Evolutionary conservation across 805 yeast species (phyloP), one percentile per base, ranked within the genome.

Genomic region (Yarrowia keelungensis): DNA sequence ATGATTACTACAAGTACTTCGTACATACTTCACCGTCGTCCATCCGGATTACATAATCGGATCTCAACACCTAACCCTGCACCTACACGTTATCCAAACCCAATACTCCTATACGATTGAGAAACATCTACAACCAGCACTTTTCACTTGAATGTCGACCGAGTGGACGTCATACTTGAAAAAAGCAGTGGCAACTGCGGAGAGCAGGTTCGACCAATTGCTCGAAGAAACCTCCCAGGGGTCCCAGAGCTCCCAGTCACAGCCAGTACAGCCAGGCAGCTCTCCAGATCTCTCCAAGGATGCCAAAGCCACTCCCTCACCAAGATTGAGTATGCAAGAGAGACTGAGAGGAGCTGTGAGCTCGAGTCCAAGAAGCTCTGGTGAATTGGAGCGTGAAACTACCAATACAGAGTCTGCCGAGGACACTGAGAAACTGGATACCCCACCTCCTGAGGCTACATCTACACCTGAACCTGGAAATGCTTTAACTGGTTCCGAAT

Each of bases 151-250:
- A 49, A 62, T 62, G 67, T 59, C 65, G 32, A 46, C 39, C 10
- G 67, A 47, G 38, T 62, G 67, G 67, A 47, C 67, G 46, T 47
- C 54, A 46, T 62, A 62, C 67, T 22, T 62, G 56, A 62, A 62
- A 15, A 62, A 47, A 16, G 67, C 67, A 26, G 67, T 62, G 26
- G 67, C 67, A 7, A 47, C 54, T 7, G 67, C 56, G 2, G 67
- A 62, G 47, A 62, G 46, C 41, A 26, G 67, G 26, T 49, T 62
- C 39, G 67, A 62, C 47, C 54, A 62, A 39, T 47, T 62, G 47
- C 39, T 62, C 15, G 67, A 62, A 42, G 65, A 59, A 12, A 59
- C 65, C 12, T 41, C 64, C 2, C 49, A 41, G 49, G 51, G 65
- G 5, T 59, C 65, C 7, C 51, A 16, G 42, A 56, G 62, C 47